Base-by-base conservation (phyloP, 148 eudicot species). In the Rhododendron vialii region DNA sequence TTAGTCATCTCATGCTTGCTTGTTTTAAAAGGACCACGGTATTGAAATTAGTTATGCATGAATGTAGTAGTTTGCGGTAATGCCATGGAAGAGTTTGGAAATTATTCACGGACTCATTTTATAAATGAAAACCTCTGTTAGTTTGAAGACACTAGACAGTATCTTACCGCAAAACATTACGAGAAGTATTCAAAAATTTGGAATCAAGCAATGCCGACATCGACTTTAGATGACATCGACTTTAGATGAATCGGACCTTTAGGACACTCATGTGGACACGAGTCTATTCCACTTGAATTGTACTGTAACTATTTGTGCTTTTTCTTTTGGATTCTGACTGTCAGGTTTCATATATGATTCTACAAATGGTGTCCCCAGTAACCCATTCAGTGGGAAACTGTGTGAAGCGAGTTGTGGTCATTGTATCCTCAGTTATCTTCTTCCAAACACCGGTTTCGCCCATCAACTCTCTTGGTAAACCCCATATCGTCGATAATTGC, bases 301-400 rank as follows among this genome's bases (percentile, higher is more conserved):
- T 74, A 11, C n/a, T 45, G 18, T 67, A 73, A 53, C 86, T 24
- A 77, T 57, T 77, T 55, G 67, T 73, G 45, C 28, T 36, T 75
- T 33, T 75, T n/a, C 6, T 51, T 59, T 10, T 45, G 57, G 26
- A 43, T 81, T 28, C 53, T 57, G 12, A 22, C 28, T 75, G 80
- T 65, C 92, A 96, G 98, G 93, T 96, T 84, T 96, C 98, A 0
- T 95, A 96, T 80, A 91, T 89, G 91, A 95, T 95, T 87, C 85
- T 96, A 79, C 94, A 91, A 84, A 92, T 87, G 95, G 98, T 96
- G 77, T 95, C 98, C 45, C 95, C 98, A 22, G 96, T 96, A 87
- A 93, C 96, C 7, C 98, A 95, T 87, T 89, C 98, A 8, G 98
- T 96, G 35, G 96, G 95, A 77, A 96, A 96, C 85, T 93, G 94